Conservation (phyloP, 345 rosid species). For the Clarkia xantiana region DNA sequence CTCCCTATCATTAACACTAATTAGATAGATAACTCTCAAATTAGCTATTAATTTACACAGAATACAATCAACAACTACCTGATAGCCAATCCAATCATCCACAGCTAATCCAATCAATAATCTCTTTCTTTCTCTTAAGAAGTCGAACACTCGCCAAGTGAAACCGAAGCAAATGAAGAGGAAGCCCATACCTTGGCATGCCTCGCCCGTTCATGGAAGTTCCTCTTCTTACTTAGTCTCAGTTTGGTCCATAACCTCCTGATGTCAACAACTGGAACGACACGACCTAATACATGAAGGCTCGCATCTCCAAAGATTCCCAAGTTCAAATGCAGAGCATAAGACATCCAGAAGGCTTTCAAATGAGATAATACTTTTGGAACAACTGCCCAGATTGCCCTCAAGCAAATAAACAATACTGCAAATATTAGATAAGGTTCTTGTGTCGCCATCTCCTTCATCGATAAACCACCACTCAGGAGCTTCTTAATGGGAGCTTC, state of each 20-base stretch:
- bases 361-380: conserved; percentile 33
- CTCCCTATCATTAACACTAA: conserved; percentile 7
- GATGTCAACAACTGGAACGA: conserved; percentile 58
- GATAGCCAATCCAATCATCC: too few species aligned
- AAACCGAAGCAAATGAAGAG: conserved; percentile 64
- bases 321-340: conserved; percentile 57
- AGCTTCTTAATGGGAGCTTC: conserved; percentile 20
- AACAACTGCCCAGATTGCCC: conserved; percentile 27
- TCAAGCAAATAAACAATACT: conserved; percentile 34
- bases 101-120: too few species aligned
- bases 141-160: conserved; percentile 63
- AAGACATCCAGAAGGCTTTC: conserved; percentile 43
- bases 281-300: conserved; percentile 53
- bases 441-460: conserved; percentile 26
- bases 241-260: conserved; percentile 75
- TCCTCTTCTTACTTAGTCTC: conserved; percentile 54
- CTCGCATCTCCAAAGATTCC: conserved; percentile 78
- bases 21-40: too few species aligned
- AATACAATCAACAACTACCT: too few species aligned
- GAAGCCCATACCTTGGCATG: conserved; percentile 81
- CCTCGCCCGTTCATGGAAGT: conserved; percentile 63
- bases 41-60: too few species aligned
- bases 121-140: conserved; percentile 11
- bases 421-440: conserved; percentile 56
- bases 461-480: conserved; percentile 14